Evolutionary conservation across 768 basidiomycete species (phyloP), one percentile per base, ranked within the genome.

Genomic region (Arthromyces matolae): DNA sequence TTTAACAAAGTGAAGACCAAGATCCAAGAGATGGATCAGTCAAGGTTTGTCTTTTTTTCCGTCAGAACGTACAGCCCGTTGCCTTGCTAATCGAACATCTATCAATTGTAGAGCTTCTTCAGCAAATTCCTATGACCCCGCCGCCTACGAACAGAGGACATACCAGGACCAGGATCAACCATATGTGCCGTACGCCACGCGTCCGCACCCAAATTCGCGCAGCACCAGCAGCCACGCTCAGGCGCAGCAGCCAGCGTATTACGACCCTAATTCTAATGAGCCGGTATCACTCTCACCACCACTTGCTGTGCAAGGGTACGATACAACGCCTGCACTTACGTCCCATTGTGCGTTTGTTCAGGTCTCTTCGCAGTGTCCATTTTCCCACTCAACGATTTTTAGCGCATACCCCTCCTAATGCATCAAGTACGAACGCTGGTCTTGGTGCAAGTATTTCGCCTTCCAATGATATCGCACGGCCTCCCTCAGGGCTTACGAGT

Each of bases 1-100:
- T 73, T 91, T 32, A 80, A 80, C 27, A 91, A 86, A 62, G 86
- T 90, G 38, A 90, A 81, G 60, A 81, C 87, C 5, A 92, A 91
- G 76, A 81, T 91, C 49, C 84, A 86, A 58, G 90, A 91, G 57
- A 81, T 81, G 51, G 89, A 91, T 31, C 79, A 82, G 57, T 69
- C 70, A 13, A 64, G 65, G 71, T 76, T 38, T 14, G 63, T 46
- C 27, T 38, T 8, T 1, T 20, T 35, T 43, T 45, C 19, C 8
- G 16, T 5, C 32, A 9, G 6, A 25, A 34, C 33, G 14, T 18
- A 18, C 8, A 0, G 12, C 8, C 18, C 13, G 2, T n/a, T n/a
- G 13, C 46, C 32, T 40, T 31, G 5, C 48, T 29, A 8, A 19
- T 1, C 16, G 25, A 28, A n/a, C 19, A 13, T 13, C 12, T 13